Evolutionary conservation across 2,329 filamentous ascomycete species (phyloP).

Genomic region (Aurifilum marmelostoma): DNA sequence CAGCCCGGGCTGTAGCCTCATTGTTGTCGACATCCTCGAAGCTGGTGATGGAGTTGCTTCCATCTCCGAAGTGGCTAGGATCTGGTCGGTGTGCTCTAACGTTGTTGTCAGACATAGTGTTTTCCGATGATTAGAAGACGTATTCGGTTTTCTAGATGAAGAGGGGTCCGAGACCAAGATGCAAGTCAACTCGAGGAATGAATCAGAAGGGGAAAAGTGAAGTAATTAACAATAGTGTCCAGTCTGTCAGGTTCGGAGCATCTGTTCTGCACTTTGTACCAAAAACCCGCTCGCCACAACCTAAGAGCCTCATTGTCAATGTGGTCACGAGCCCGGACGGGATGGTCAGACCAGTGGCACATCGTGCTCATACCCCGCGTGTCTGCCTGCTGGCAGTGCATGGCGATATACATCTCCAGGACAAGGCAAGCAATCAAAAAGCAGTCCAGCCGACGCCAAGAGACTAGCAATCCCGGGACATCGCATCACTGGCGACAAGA

Average conservation of each 20-base stretch:
- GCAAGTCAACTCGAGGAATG: background rate
- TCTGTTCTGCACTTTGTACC: background rate
- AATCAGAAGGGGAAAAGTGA: background rate
- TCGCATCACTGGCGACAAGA: background rate
- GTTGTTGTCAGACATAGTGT: slow-evolving; percentile 1
- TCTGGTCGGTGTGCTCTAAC: background rate
- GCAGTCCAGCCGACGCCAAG: background rate
- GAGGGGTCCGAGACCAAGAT: background rate
- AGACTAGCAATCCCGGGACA: background rate
- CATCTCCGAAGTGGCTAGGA: slow-evolving; percentile 30
- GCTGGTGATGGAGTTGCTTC: slow-evolving; percentile 38
- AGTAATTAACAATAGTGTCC: background rate
- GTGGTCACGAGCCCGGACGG: background rate
- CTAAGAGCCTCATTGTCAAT: background rate
- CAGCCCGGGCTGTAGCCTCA: slow-evolving; percentile 22
- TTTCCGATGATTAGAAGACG: background rate
- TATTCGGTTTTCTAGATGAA: too few species aligned
- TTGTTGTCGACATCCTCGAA: slow-evolving; percentile 39
- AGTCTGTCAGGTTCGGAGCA: background rate
- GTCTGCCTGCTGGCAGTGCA: background rate
- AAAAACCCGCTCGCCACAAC: background rate
- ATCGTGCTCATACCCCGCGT: background rate
- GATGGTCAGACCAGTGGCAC: too few species aligned
- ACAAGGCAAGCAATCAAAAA: background rate
- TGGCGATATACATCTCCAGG: background rate